Evolutionary conservation across 1,139 yeast genomes (phyloP).

Genomic region (Nakaseomyces nivariensis): DNA sequence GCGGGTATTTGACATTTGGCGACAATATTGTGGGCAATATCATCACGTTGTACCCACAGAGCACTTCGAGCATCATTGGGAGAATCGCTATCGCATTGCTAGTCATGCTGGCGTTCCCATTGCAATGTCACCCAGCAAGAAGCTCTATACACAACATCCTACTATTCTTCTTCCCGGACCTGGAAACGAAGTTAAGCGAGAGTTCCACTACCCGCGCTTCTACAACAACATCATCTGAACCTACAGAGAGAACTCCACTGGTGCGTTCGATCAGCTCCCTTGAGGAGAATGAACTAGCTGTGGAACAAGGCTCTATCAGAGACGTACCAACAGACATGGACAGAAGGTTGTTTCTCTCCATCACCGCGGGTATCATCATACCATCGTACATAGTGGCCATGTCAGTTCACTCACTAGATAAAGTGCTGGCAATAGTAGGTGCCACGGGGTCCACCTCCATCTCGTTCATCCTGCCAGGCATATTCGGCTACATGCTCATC

Average conservation of each 20-base stretch:
- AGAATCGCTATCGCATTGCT: constrained; percentile 59
- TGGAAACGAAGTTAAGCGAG: neutral
- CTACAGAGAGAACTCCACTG: constrained; percentile 3
- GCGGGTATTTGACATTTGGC: constrained; percentile 68
- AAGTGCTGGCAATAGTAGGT: constrained; percentile 85
- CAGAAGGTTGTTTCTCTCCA: constrained; percentile 44
- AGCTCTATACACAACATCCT: constrained; percentile 5
- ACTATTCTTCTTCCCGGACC: neutral
- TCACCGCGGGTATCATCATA: constrained; percentile 55
- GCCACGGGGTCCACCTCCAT: constrained; percentile 93
- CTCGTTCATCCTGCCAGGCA: constrained; percentile 84
- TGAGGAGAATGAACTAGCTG: constrained; percentile 2
- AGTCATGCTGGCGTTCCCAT: constrained; percentile 61
- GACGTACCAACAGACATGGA: constrained; percentile 24
- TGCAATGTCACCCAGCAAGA: constrained; percentile 61
- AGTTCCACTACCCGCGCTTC: neutral
- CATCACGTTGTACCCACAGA: constrained; percentile 58
- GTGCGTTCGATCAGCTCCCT: constrained; percentile 1
- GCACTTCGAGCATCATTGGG: constrained; percentile 53
- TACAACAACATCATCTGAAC: neutral
- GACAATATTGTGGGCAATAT: constrained; percentile 55
- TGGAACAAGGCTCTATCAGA: constrained; percentile 24
- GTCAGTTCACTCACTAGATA: constrained; percentile 68
- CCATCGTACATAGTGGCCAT: constrained; percentile 67
- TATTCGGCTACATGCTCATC: constrained; percentile 53